phyloP scores from a whole-genome alignment of 106 monocot genomes.

The Dioscorea zingiberensis region DNA sequence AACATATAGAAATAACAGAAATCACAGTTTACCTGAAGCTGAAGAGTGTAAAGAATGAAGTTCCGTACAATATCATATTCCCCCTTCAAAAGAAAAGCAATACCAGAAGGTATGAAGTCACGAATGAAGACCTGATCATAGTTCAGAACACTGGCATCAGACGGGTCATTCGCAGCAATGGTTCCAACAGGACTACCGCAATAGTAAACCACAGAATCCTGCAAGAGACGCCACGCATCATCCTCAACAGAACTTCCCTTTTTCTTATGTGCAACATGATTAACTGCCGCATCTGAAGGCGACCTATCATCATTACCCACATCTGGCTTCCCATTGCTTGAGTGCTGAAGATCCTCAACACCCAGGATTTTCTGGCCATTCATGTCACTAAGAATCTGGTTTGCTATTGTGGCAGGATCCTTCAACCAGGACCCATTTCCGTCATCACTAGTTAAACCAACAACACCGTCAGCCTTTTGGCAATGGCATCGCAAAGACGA shows the following conservation, averaged over 20 bases:
- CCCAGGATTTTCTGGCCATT: conserved; percentile 19
- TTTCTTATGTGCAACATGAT: conserved; percentile 24
- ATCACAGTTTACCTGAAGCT: conserved; percentile 59
- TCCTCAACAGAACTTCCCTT: conserved; percentile 54
- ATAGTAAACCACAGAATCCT: conserved; percentile 77
- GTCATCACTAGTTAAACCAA: conserved; percentile 36
- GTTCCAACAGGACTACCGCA: conserved; percentile 92
- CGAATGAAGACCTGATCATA: conserved; percentile 99
- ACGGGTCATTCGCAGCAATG: conserved; percentile 89
- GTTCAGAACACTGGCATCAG: conserved; percentile 67
- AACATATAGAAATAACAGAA: too few species aligned
- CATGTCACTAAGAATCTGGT: conserved; percentile 32
- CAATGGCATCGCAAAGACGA: conserved; percentile 28
- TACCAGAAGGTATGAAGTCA: conserved; percentile 96
- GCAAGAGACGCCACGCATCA: conserved; percentile 77
- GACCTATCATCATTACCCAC: conserved; percentile 12
- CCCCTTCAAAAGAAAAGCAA: conserved; percentile 94
- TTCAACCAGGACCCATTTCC: conserved; percentile 49
- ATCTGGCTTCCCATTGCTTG: conserved; percentile 21
- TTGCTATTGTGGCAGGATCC: conserved; percentile 27
- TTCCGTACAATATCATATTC: conserved; percentile 97
- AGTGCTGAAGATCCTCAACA: conserved; percentile 20
- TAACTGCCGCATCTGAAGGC: conserved; percentile 6
- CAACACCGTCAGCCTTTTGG: conserved; percentile 28
- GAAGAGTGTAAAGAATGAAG: conserved; percentile 96